Evolutionary conservation across 495 filamentous ascomycete genomes (phyloP), one percentile per base, ranked within the genome.

Genomic region (Thozetella sp.): DNA sequence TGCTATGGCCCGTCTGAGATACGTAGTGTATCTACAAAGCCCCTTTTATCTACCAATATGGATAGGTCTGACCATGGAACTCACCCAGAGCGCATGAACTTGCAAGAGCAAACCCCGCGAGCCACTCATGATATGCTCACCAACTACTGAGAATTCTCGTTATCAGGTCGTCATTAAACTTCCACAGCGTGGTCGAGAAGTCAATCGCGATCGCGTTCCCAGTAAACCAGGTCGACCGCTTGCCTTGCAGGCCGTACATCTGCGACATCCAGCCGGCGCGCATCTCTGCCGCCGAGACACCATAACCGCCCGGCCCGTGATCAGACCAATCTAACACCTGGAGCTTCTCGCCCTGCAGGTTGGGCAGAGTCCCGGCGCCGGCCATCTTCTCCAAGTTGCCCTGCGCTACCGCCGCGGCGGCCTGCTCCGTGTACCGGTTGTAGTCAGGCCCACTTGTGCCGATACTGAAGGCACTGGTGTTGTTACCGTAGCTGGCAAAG

Each of bases 151-250:
- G 52, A 2, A 57, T 57, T 22, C 45, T 20, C 22, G 40, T 3
- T 13, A 57, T 26, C 3, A 57, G 55, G 25, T 48, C 57, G 30
- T 63, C 61, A 30, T 63, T 63, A 20, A 63, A 60, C 57, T 63
- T 63, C 61, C 57, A 63, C 26, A 60, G 30, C 24, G 53, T 40
- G 6, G 57, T 37, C 2, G 50, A 46, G 22, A 63, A 63, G 19
- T 63, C 61, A 26, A 54, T 51, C 2, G 56, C 56, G 26, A 63
- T 52, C 15, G 43, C 61, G 37, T 56, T 56, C 2, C 76, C 73
- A 4, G 76, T 76, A 61, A 69, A 80, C 68, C 71, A 78, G 3
- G 77, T 80, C 25, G 65, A 71, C 25, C 70, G 68, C 54, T 71
- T 63, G 15, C 75, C 76, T 54, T 80, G 76, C n/a, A 78, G 57